phyloP scores from a whole-genome alignment of 106 monocot genomes.

The Cymbidium sinense region DNA sequence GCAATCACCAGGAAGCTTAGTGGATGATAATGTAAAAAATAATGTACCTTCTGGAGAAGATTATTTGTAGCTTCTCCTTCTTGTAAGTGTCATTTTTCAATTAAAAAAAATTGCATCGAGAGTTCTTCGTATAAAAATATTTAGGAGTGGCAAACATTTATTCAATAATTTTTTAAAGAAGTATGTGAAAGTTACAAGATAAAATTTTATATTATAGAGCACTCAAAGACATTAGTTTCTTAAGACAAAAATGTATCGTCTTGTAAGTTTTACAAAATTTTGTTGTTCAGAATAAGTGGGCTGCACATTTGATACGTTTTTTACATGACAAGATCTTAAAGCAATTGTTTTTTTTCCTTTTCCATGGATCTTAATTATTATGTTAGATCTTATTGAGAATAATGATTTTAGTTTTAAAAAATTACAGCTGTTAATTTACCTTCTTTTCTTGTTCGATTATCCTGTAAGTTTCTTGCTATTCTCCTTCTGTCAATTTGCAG shows the following conservation, averaged over 20 bases:
- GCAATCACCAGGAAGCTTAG: conserved; percentile 32
- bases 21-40: conserved; percentile 31
- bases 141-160: too few relatives aligned
- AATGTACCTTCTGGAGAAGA: conserved; percentile 28
- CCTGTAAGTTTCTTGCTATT: neutral
- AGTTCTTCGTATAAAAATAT: neutral
- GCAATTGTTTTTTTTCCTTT: neutral
- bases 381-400: neutral
- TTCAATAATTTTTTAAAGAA: too few relatives aligned
- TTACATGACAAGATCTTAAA: too few relatives aligned
- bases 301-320: too few relatives aligned
- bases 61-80: conserved; percentile 18
- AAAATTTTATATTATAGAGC: too few relatives aligned
- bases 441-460: neutral
- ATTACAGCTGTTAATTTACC: neutral
- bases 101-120: neutral
- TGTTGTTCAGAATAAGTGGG: too few relatives aligned
- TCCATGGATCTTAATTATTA: neutral
- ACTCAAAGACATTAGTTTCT: neutral
- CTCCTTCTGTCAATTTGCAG: too few relatives aligned
- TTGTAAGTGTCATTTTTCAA: neutral
- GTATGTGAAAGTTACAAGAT: too few relatives aligned
- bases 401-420: neutral
- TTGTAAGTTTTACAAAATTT: too few relatives aligned
- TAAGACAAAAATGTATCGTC: neutral